Evolutionary conservation across 2,329 filamentous ascomycete genomes (phyloP).

Genomic region (Magnaporthiopsis incrustans): DNA sequence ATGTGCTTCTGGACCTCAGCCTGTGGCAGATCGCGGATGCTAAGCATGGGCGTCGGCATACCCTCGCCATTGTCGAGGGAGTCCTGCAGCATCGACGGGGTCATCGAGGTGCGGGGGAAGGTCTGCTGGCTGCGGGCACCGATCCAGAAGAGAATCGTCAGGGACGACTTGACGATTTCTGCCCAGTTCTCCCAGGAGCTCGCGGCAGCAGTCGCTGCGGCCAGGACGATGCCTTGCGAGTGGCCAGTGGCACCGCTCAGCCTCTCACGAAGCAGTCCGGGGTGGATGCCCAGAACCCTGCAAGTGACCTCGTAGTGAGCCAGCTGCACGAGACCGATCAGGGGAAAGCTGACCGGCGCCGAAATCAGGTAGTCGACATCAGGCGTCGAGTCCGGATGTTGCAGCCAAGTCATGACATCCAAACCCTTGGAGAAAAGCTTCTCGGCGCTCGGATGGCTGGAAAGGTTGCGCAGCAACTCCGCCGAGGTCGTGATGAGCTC

Average conservation of each 20-base stretch:
- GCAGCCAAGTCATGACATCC: conserved; percentile 89
- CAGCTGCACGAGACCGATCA: conserved; percentile 93
- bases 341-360: conserved; percentile 86
- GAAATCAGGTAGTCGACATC: conserved; percentile 93
- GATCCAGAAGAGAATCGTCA: conserved; percentile 98
- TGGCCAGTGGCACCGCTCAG: conserved; percentile 89
- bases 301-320: conserved; percentile 94
- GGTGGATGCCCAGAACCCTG: conserved; percentile 81
- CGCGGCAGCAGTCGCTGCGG: conserved; percentile 82
- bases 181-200: conserved; percentile 91
- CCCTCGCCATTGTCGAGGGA: conserved; percentile 92
- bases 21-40: conserved; percentile 85
- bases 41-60: conserved; percentile 93
- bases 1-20: conserved; percentile 93
- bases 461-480: conserved; percentile 77
- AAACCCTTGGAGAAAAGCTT: conserved; percentile 98
- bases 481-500: conserved; percentile 76
- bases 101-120: conserved; percentile 89
- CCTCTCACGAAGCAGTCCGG: conserved; percentile 77
- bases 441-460: conserved; percentile 75
- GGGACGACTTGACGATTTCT: conserved; percentile 66
- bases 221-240: conserved; percentile 92
- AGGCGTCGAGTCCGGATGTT: conserved; percentile 79
- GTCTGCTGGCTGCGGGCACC: conserved; percentile 94
- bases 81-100: conserved; percentile 83